phyloP scores from a whole-genome alignment of 345 rosid species.

The Brassica incana region DNA sequence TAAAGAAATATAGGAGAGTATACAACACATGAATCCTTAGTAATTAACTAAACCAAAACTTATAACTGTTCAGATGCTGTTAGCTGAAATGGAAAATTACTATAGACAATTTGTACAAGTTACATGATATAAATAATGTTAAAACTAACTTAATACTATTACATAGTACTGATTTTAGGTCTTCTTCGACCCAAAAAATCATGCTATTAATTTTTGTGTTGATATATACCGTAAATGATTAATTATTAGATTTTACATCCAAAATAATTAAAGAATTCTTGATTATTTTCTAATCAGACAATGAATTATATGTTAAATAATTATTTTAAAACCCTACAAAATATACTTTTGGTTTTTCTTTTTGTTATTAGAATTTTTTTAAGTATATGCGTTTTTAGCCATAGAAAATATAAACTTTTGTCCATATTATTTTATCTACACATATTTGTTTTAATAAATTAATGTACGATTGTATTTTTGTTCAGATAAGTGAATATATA shows the following conservation, averaged over 20 bases:
- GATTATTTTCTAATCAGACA: no score
- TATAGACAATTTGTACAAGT: not conserved
- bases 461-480: not conserved
- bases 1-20: not conserved
- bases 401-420: not conserved
- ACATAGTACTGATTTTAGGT: not conserved
- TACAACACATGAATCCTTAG: not conserved
- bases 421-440: not conserved
- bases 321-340: not conserved
- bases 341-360: no score
- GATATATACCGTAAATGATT: not conserved
- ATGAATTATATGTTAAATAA: not conserved
- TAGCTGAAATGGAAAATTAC: no score
- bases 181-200: no score
- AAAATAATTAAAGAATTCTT: not conserved
- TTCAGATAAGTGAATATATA: not conserved
- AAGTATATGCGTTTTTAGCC: not conserved
- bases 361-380: not conserved
- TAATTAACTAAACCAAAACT: not conserved
- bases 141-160: not conserved
- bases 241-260: not conserved
- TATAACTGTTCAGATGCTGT: no score
- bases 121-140: not conserved
- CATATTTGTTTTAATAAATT: not conserved
- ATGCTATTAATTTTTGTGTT: not conserved